These are phyloP conservation scores for Cryphonectria naterciae DNA, from an alignment of 2,329 filamentous ascomycete genomes.

Conservation along the genomic window DNA sequence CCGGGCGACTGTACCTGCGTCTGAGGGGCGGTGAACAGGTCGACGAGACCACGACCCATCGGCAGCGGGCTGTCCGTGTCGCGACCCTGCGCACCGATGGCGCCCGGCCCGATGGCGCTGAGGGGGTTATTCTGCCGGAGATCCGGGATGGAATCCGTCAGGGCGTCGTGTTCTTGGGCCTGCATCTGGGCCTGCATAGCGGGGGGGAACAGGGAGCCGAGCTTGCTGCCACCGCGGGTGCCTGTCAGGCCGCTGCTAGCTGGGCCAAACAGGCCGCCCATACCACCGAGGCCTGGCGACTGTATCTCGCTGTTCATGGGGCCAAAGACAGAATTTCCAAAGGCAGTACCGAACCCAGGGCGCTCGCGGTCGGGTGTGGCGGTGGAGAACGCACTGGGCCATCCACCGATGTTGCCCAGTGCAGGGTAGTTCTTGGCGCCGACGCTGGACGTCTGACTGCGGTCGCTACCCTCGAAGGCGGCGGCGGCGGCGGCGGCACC, in stretches of 20 bases:
- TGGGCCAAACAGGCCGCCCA: slow-evolving; percentile 72
- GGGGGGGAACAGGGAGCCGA: slow-evolving; percentile 84
- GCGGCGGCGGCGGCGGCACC: slow-evolving; percentile 39
- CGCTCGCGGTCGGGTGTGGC: slow-evolving; percentile 71
- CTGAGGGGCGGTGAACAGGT: slow-evolving; percentile 51
- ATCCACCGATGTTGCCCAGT: slow-evolving; percentile 65
- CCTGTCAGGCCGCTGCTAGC: slow-evolving; percentile 56
- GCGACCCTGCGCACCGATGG: slow-evolving; percentile 57
- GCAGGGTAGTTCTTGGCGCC: slow-evolving; percentile 74
- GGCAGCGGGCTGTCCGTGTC: slow-evolving; percentile 66
- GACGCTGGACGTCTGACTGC: slow-evolving; percentile 90
- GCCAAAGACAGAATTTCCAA: slow-evolving; percentile 82
- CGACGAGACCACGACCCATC: slow-evolving; percentile 57
- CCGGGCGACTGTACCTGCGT: slow-evolving; percentile 38
- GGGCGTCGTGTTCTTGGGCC: slow-evolving; percentile 64
- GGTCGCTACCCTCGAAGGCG: slow-evolving; percentile 74
- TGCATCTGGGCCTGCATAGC: slow-evolving; percentile 94
- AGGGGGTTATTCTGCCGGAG: slow-evolving; percentile 65
- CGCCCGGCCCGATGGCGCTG: slow-evolving; percentile 68
- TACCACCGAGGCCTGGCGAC: slow-evolving; percentile 69
- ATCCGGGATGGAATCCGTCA: slow-evolving; percentile 62
- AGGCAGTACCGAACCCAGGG: slow-evolving; percentile 58
- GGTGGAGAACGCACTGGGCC: slow-evolving; percentile 61
- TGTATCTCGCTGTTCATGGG: slow-evolving; percentile 73
- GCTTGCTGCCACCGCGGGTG: slow-evolving; percentile 74